Percentiles rank a stretch among this genome's conserved stretches.
phyloP scores from a whole-genome alignment of 2,329 filamentous ascomycete genomes.

The Neofusicoccum cordaticola region DNA sequence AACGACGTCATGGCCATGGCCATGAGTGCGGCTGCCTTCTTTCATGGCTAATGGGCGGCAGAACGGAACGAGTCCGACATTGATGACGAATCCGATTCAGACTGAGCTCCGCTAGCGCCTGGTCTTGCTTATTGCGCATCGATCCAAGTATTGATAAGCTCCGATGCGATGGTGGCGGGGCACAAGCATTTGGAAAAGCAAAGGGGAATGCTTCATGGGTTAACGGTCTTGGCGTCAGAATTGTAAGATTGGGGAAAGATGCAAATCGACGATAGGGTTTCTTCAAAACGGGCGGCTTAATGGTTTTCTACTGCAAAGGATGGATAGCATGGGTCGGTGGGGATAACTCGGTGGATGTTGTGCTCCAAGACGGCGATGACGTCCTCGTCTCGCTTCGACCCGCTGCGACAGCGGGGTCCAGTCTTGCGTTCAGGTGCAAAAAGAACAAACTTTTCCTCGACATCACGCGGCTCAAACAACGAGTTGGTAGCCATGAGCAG shows the following conservation, averaged over 20 bases:
- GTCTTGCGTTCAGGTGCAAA: background rate
- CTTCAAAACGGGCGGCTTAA: background rate
- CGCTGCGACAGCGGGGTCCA: constrained; percentile 5
- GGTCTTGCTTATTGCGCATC: background rate
- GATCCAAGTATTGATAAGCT: background rate
- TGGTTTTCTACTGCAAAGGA: background rate
- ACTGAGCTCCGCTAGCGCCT: constrained; percentile 27
- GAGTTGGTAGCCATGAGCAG: constrained; percentile 24
- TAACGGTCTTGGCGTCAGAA: background rate
- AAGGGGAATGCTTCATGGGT: background rate
- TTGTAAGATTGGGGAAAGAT: background rate
- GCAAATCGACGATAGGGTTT: background rate
- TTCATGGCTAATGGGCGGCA: constrained; percentile 20
- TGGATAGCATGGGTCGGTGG: background rate
- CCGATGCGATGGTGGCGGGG: background rate
- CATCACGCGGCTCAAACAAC: constrained; percentile 8
- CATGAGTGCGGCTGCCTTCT: background rate
- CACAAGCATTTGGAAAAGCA: background rate
- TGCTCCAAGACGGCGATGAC: background rate
- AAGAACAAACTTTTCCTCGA: constrained; percentile 1
- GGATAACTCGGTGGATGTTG: background rate
- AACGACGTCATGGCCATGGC: no score
- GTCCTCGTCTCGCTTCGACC: constrained; percentile 9
- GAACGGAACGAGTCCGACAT: constrained; percentile 48
- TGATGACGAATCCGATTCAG: constrained; percentile 42